Base-by-base conservation (phyloP, 768 basidiomycete species). In the Pleurotus cornucopiae region DNA sequence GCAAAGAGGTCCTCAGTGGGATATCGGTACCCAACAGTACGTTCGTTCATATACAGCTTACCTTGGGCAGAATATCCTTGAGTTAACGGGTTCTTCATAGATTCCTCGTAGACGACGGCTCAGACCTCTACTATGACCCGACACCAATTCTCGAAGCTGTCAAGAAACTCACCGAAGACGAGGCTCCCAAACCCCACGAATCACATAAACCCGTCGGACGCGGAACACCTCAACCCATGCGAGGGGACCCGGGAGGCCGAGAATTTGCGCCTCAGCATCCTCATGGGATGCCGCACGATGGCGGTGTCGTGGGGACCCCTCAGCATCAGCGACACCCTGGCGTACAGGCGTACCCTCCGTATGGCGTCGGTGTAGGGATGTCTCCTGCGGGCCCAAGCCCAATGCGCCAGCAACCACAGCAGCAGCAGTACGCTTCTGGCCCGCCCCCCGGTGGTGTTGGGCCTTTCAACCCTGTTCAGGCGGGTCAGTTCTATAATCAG, bases 1-100 rank as follows among this genome's bases (percentile, higher is more conserved):
- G 6, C 84, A 88, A 57, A 76, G 91, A 58, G 91, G 91, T 0
- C 91, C 91, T 3, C 90, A 91, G 63, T 93, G 90, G 90, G 91
- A 93, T 66, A 76, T 91, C 39, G 88, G 88, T 14, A 91, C 91
- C 12, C 90, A 93, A 67, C 85, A 88, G 91, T 92, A 62, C 62
- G 88, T 78, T n/a, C 46, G 47, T 57, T 13, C 4, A 25, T 25
- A 25, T 25, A 25, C 5, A 25, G 23, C 23, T 25, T 25, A 25
- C 23, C 5, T 25, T 5, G 23, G 23, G 5, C 23, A 25, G 23
- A 25, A 5, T 25, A 9, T 34, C 16, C 16, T 39, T 12, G 20
- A 12, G 9, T 11, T 30, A 12, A 20, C 6, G 26, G 55, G 16
- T 41, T 43, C 20, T 57, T 16, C 43, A 37, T 57, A 92, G 89